Base-by-base conservation (phyloP, 139 green algal genomes). In the Coccomyxa sp. region DNA sequence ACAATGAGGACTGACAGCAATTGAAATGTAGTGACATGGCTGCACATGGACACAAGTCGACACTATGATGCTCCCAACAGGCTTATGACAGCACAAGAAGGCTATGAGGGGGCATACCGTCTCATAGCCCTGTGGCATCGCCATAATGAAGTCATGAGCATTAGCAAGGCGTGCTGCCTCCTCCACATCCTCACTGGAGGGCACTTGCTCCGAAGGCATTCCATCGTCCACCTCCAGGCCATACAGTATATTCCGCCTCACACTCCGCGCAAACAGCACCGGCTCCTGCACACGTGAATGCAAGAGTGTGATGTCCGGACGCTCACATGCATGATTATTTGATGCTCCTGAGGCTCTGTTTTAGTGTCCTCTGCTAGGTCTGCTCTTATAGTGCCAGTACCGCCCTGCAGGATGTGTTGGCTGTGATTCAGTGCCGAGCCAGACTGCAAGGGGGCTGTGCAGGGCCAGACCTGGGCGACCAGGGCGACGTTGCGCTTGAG, bases 191-290 rank as follows among this genome's bases (percentile, higher is more conserved):
- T 72, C 84, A 39, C 77, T 41, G 16, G 64, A 74, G 64, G 64
- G 64, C 8, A 97, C 77, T 55, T 95, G 86, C 8, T 70, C 84
- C 38, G 78, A 50, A 14, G 71, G 58, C 36, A 82, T 31, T 0
- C 87, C 89, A 76, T 93, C 87, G 70, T 89, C 84, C 34, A 71
- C 69, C 75, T 95, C 88, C 58, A 92, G 27, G 0, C 94, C 94
- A 74, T 95, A 96, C 10, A 85, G 39, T 55, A 98, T 97, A 88
- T 98, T 98, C 58, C 90, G 78, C 34, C 35, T 40, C 24, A 83
- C 70, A 4, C 79, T 83, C 74, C 85, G 81, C 29, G 81, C 91
- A 80, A 93, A 98, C 73, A 98, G 88, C 68, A 95, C 84, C 0
- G 93, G 93, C 88, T 97, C 93, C 37, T 71, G 64, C 64, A 29